Conservation (phyloP, 73 alveolate genomes). For the Durusdinium trenchii region DNA sequence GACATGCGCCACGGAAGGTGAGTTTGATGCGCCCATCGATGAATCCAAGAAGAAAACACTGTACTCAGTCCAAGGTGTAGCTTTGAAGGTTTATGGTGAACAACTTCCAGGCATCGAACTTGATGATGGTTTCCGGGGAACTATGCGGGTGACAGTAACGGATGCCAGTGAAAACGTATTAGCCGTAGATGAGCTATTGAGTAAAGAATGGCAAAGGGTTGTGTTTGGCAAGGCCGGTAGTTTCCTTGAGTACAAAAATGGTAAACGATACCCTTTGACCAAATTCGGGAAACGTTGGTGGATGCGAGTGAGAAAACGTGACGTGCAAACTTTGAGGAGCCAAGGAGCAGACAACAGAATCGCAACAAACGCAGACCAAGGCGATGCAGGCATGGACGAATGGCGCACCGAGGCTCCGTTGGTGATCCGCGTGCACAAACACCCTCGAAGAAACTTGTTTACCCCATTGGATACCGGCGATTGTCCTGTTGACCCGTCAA, state of each 20-base stretch:
- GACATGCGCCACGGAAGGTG: background rate
- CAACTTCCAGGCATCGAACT: background rate
- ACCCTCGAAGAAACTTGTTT: background rate
- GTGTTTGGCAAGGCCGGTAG: background rate
- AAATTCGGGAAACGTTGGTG: too few species aligned
- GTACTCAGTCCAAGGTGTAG: background rate
- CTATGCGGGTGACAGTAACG: background rate
- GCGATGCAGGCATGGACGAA: too few species aligned
- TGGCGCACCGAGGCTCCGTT: too few species aligned
- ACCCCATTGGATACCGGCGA: background rate
- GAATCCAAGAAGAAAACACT: background rate
- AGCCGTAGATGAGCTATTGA: background rate
- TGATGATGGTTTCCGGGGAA: background rate
- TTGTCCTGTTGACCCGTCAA: background rate
- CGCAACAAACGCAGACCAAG: too few species aligned
- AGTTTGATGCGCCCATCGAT: background rate
- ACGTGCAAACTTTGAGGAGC: background rate
- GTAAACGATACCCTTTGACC: too few species aligned
- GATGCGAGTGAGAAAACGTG: background rate
- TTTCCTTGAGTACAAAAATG: background rate
- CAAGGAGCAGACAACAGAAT: background rate
- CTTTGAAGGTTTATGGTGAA: background rate
- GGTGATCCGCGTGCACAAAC: background rate
- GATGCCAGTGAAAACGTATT: slow-evolving; percentile 9
- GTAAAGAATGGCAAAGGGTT: background rate